Evolutionary conservation across 495 filamentous ascomycete genomes (phyloP), one percentile per base, ranked within the genome.

Genomic region (Penicillium lividum): DNA sequence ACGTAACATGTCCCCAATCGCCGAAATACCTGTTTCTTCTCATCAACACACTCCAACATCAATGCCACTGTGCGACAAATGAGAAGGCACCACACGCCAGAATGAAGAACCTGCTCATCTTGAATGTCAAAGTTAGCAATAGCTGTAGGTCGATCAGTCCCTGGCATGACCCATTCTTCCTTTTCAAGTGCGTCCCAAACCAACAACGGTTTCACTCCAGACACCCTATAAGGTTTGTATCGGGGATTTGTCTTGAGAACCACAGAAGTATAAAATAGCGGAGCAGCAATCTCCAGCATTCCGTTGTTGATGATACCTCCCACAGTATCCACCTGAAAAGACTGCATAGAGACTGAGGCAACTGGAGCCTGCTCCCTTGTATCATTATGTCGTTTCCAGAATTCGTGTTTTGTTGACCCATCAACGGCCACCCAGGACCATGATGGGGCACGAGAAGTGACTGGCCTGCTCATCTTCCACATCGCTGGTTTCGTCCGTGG

Each of bases 261-360:
- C 10, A 47, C 45, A 25, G 22, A 10, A 28, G 45, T 29, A 11
- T 47, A 47, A 29, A 47, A 3, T 1, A 47, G 28, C 15, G 22
- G 45, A 10, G 22, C 45, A 29, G 7, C 4, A 3, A 47, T 29
- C 45, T n/a, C 18, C 18, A 47, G 45, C 45, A 29, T 47, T 27
- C 45, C 45, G 10, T 47, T 47, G 45, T 47, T 47, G 45, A 47
- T 18, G 28, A 47, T 47, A 5, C 27, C 45, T 47, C 45, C 45
- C 13, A 13, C 9, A 9, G 15, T 25, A 28, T 47, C 11, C 45
- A 47, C 45, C 28, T 47, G 18, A 6, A 27, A 15, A 7, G 45
- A 47, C 0, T 47, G 2, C 45, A 47, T 47, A 13, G 18, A 47
- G 11, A 27, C 45, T 13, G 45, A 11, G 3, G 45, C 45, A 25